These are phyloP conservation scores for Fomitopsis serialis DNA, from an alignment of 768 basidiomycete species.

Conservation along the genomic window DNA sequence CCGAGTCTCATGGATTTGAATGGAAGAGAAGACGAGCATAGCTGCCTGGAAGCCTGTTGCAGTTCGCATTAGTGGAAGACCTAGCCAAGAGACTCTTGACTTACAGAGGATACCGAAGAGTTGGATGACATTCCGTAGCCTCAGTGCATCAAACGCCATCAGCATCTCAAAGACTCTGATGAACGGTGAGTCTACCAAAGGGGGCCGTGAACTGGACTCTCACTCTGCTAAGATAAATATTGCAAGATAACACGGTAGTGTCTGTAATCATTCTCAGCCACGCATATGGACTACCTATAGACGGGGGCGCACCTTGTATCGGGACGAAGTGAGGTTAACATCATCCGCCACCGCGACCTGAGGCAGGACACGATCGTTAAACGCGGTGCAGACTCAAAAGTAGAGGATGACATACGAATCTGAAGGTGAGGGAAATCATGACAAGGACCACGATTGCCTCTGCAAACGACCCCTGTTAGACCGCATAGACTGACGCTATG, in stretches of 20 bases:
- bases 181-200: constrained; percentile 3
- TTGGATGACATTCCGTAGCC: constrained; percentile 74
- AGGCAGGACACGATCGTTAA: background rate
- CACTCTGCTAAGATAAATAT: constrained; percentile 82
- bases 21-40: constrained; percentile 64
- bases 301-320: constrained; percentile 46
- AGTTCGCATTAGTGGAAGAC: background rate
- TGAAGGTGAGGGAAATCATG: constrained; percentile 71
- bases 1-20: constrained; percentile 76
- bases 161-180: constrained; percentile 72
- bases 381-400: background rate
- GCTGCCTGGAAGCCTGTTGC: constrained; percentile 66
- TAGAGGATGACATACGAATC: constrained; percentile 39
- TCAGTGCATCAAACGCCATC: constrained; percentile 81
- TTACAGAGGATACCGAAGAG: constrained; percentile 66
- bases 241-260: constrained; percentile 79
- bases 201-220: constrained; percentile 12
- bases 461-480: constrained; percentile 21
- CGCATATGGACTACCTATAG: too few species aligned
- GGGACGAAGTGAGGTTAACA: constrained; percentile 34
- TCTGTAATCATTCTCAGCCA: constrained; percentile 32
- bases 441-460: constrained; percentile 72
- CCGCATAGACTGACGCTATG: too few species aligned
- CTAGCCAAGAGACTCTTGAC: constrained; percentile 9
- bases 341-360: constrained; percentile 43